These are phyloP conservation scores for Pelargonium cotyledonis DNA, from an alignment of 441 rosid species.

Conservation along the genomic window DNA sequence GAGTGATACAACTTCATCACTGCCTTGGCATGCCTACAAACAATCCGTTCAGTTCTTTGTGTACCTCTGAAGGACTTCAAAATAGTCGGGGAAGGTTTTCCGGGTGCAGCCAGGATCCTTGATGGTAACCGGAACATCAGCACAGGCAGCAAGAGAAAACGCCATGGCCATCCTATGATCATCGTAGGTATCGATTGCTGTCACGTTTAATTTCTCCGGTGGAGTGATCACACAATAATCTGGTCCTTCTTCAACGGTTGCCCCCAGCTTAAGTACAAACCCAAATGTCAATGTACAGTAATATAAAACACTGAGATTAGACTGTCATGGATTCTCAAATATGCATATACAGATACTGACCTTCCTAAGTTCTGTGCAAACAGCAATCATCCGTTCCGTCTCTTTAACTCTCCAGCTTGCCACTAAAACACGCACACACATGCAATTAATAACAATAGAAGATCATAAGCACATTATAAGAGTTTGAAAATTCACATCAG, in stretches of 20 bases:
- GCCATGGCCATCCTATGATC: constrained; percentile 99
- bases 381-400: constrained; percentile 93
- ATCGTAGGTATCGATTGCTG: constrained; percentile 88
- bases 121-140: constrained; percentile 88
- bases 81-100: constrained; percentile 93
- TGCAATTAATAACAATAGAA: too few species aligned
- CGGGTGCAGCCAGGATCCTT: constrained; percentile 89
- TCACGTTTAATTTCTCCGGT: constrained; percentile 61
- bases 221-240: constrained; percentile 95
- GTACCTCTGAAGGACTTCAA: constrained; percentile 71
- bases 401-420: constrained; percentile 99
- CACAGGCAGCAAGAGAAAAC: constrained; percentile 94
- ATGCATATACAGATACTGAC: constrained; percentile 25
- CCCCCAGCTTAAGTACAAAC: constrained; percentile 61
- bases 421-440: constrained; percentile 33
- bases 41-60: constrained; percentile 43
- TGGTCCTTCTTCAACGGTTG: constrained; percentile 89
- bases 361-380: constrained; percentile 94
- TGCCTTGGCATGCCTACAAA: too few species aligned
- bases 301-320: too few species aligned
- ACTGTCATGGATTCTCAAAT: too few species aligned
- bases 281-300: neutral
- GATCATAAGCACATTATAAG: too few species aligned
- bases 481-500: too few species aligned
- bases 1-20: too few species aligned